A percentile compares a stretch with the other conserved stretches of the same genome.
These are phyloP conservation scores for Fraxinus dipetala DNA, from an alignment of 305 asterid genomes.

Conservation along the genomic window DNA sequence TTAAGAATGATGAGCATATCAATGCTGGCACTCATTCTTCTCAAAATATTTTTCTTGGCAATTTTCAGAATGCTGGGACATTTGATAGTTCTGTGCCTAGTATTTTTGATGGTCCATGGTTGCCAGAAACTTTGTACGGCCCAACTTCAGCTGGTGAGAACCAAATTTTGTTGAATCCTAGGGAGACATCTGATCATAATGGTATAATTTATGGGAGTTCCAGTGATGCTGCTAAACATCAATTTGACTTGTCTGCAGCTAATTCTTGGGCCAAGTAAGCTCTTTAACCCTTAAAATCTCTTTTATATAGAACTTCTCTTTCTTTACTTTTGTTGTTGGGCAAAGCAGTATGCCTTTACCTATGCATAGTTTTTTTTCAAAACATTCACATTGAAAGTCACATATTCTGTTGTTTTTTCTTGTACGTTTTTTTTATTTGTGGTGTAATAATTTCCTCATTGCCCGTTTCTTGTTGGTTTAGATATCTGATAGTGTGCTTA, in stretches of 20 bases:
- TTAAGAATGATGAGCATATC: slow-evolving; percentile 68
- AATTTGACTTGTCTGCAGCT: slow-evolving; percentile 53
- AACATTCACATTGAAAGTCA: neutral
- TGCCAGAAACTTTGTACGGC: slow-evolving; percentile 37
- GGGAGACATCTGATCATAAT: slow-evolving; percentile 53
- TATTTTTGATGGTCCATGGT: slow-evolving; percentile 56
- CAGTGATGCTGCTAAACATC: slow-evolving; percentile 51
- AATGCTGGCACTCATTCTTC: slow-evolving; percentile 48
- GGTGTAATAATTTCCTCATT: neutral
- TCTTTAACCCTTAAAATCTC: slow-evolving; percentile 13
- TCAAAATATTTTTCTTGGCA: slow-evolving; percentile 53
- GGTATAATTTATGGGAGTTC: slow-evolving; percentile 49
- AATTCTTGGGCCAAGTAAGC: slow-evolving; percentile 81
- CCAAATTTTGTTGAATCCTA: slow-evolving; percentile 32
- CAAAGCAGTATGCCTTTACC: neutral
- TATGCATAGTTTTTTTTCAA: neutral
- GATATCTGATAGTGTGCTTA: neutral
- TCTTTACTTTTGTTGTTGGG: slow-evolving; percentile 16
- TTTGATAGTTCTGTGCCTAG: slow-evolving; percentile 46
- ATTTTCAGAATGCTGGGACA: slow-evolving; percentile 59
- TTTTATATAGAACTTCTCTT: neutral
- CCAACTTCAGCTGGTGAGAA: neutral
- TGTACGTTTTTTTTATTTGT: neutral
- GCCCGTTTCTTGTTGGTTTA: neutral
- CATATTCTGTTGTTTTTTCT: neutral